phyloP scores from a whole-genome alignment of 306 rosid genomes.

The Rosa persica region DNA sequence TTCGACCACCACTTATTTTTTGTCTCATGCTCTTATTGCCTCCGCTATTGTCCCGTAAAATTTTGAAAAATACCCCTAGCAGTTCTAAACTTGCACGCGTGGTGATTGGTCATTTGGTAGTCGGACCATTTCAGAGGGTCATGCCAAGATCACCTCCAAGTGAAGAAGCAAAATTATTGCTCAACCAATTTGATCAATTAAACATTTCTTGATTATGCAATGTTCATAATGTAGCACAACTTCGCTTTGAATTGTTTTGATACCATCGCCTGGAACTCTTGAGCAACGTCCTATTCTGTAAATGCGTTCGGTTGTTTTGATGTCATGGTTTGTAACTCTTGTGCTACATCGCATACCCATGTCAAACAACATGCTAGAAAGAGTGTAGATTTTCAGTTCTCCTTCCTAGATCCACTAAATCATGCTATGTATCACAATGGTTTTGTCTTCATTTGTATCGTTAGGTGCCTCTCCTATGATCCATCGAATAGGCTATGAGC shows the following conservation, averaged over 20 bases:
- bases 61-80: too few relatives aligned
- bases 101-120: neutral
- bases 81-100: too few relatives aligned
- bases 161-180: neutral
- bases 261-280: too few relatives aligned
- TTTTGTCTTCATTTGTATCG: neutral
- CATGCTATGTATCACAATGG: neutral
- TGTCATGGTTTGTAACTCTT: neutral
- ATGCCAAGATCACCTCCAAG: neutral
- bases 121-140: neutral
- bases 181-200: neutral
- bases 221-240: neutral
- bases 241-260: neutral
- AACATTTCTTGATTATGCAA: neutral
- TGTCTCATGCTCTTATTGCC: neutral
- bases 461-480: neutral
- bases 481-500: neutral
- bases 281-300: too few relatives aligned
- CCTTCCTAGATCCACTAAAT: neutral
- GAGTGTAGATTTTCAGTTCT: neutral
- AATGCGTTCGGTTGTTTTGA: neutral
- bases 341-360: neutral
- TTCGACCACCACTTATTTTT: neutral
- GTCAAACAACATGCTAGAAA: neutral
- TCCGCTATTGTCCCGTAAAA: neutral